Conservation (phyloP, 768 basidiomycete species). For the Baorangia bicolor region DNA sequence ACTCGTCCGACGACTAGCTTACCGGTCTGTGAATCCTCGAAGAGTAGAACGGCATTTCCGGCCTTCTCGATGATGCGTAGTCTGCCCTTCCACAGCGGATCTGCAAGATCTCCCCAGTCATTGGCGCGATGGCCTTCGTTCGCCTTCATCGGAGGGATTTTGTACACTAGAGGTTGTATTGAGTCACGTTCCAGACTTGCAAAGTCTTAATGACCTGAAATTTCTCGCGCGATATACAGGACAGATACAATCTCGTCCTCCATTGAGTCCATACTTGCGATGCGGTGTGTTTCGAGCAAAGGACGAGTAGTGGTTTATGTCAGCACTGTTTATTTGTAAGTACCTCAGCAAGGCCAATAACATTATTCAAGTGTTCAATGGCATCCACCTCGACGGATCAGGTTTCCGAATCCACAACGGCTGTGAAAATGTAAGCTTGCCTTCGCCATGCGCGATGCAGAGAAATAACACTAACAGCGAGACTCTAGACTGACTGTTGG, state of each 20-base stretch:
- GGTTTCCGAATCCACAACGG: not conserved
- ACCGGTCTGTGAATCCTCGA: constrained; percentile 85
- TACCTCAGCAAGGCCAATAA: too few species aligned
- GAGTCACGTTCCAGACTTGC: constrained; percentile 15
- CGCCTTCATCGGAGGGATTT: constrained; percentile 81
- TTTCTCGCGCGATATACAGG: constrained; percentile 85
- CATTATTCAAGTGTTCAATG: too few species aligned
- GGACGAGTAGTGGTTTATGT: constrained; percentile 20
- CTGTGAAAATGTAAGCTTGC: constrained; percentile 35
- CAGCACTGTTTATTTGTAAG: too few species aligned
- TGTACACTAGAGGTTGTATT: constrained; percentile 63
- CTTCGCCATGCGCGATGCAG: not conserved
- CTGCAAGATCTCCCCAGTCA: constrained; percentile 85
- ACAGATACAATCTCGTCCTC: constrained; percentile 88
- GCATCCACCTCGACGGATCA: constrained; percentile 17
- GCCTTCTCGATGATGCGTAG: constrained; percentile 82
- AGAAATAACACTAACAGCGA: constrained; percentile 10
- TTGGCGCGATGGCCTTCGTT: constrained; percentile 91
- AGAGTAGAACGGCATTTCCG: constrained; percentile 61
- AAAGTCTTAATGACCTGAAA: constrained; percentile 63
- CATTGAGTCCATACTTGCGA: constrained; percentile 47
- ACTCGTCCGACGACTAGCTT: constrained; percentile 24
- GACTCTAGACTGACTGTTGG: constrained; percentile 69
- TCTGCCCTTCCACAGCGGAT: constrained; percentile 90
- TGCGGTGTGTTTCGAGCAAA: not conserved